Base-by-base conservation (phyloP, 1,139 yeast species). In the Sugiyamaella sp. region DNA sequence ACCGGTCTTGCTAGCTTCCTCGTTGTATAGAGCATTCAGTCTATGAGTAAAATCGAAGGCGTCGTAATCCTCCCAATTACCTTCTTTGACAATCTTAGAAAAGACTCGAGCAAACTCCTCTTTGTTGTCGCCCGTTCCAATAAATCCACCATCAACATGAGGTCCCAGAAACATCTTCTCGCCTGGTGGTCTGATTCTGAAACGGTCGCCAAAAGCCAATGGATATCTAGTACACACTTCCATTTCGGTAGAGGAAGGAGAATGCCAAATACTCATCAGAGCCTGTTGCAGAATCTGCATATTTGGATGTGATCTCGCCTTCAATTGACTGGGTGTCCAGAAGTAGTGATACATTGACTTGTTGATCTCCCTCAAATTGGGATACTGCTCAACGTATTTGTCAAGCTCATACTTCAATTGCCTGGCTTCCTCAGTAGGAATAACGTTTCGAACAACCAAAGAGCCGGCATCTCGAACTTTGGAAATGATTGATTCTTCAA, bases 311-410 rank as follows among this genome's bases (percentile, higher is more conserved):
- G 76, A 68, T 47, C 82, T 66, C 1, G 80, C 80, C 55, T 67
- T 66, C 2, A 72, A 65, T 61, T 78, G 80, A 2, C 76, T 66
- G 53, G 72, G 70, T 2, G 79, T 67, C 81, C 81, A 78, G 58
- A 73, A 75, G 25, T 75, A 64, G 44, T 71, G 68, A 62, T 69
- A 75, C 32, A 65, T 67, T n/a, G 66, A 57, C 35, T 38, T 39
- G 32, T 44, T 51, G n/a, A 46, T 49, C 17, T 54, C 57, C 27
- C 41, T 43, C 6, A 41, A 14, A 22, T 51, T 33, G 63, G 71
- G 61, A 4, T 63, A 60, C 14, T 46, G 12, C 14, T 71, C 68
- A 1, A 84, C 84, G 78, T 95, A 93, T 58, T 87, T 93, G 69
- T 93, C 98, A 97, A 57, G 46, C 8, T 48, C 54, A 19, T 40